phyloP scores from a whole-genome alignment of 139 green algal genomes.

The Deuterostichococcus epilithicus region DNA sequence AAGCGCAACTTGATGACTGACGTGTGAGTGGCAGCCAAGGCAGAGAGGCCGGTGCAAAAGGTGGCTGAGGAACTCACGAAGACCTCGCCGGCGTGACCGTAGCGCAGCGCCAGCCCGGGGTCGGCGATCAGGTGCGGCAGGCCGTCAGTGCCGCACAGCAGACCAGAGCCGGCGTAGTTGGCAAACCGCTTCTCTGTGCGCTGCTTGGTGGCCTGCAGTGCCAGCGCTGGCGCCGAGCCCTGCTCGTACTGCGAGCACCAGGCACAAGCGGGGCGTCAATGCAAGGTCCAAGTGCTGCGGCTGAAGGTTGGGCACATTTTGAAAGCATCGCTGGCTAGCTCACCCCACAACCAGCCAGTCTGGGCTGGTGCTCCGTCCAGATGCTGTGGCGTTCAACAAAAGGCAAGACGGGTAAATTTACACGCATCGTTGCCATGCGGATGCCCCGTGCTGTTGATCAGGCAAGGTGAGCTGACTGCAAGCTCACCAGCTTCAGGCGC shows the following conservation, averaged over 20 bases:
- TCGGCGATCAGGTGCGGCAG: conserved; percentile 98
- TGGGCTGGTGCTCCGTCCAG: neutral
- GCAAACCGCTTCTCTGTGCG: conserved; percentile 91
- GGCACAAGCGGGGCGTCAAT: neutral
- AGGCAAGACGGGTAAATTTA: neutral
- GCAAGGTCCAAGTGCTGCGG: no score
- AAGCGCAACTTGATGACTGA: no score
- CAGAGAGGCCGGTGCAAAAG: no score
- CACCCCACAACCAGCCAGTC: no score
- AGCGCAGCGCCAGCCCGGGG: conserved; percentile 88
- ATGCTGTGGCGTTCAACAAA: neutral
- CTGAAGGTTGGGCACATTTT: no score
- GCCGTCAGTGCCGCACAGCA: conserved; percentile 97
- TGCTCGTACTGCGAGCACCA: conserved; percentile 83
- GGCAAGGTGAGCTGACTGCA: neutral
- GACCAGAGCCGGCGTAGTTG: conserved; percentile 83
- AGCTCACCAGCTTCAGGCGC: conserved; percentile 72
- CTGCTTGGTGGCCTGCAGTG: conserved; percentile 91
- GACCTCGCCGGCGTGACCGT: conserved; percentile 91
- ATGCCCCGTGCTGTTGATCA: no score
- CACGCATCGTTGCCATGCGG: no score
- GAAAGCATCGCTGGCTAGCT: no score
- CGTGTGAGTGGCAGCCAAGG: no score
- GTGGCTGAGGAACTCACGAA: conserved; percentile 59
- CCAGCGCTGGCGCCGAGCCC: conserved; percentile 79